Evolutionary conservation across 768 basidiomycete genomes (phyloP).

Genomic region (Auriculariales sp.): DNA sequence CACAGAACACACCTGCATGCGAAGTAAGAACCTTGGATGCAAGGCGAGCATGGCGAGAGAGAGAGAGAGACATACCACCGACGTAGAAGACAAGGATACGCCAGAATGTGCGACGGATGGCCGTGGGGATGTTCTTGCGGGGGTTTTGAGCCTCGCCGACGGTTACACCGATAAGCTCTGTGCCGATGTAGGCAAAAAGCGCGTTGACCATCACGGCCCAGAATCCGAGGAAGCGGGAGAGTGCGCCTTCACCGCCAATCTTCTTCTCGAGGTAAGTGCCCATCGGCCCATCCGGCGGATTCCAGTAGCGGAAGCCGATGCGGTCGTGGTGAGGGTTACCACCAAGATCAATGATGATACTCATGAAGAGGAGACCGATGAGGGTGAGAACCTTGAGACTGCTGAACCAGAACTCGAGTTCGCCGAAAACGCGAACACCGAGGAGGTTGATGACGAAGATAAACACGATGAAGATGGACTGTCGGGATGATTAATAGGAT

Average conservation of each 20-base stretch:
- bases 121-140: constrained; percentile 55
- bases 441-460: constrained; percentile 44
- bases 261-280: constrained; percentile 21
- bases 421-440: constrained; percentile 53
- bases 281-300: constrained; percentile 39
- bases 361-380: constrained; percentile 32
- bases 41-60: background rate
- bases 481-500: constrained; percentile 4
- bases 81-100: constrained; percentile 50
- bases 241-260: constrained; percentile 18
- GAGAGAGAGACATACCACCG: constrained; percentile 15
- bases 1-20: constrained; percentile 41
- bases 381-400: constrained; percentile 40
- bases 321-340: constrained; percentile 22
- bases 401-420: constrained; percentile 47
- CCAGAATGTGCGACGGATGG: constrained; percentile 50
- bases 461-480: constrained; percentile 36
- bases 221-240: constrained; percentile 52
- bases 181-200: constrained; percentile 60
- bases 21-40: background rate
- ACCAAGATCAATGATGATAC: constrained; percentile 54
- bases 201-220: constrained; percentile 49
- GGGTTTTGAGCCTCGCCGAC: constrained; percentile 54
- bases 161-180: constrained; percentile 60
- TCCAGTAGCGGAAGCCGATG: constrained; percentile 23